Evolutionary conservation across 345 rosid genomes (phyloP).

Genomic region (Eucalyptus pauciflora): DNA sequence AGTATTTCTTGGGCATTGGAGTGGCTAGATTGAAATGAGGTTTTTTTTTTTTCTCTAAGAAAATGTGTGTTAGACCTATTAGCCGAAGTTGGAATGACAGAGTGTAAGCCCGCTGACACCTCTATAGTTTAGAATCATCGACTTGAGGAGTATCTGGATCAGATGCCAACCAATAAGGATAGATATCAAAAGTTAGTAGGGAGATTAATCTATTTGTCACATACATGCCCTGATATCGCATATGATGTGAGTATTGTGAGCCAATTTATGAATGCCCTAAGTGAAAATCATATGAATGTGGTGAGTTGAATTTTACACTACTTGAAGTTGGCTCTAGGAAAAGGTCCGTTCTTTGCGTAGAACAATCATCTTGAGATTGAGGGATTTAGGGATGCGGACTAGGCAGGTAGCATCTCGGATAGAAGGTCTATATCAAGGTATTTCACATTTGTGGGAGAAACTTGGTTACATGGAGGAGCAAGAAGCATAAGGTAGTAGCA

Average conservation of each 20-base stretch:
- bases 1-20: not conserved
- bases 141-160: accelerated
- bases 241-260: not conserved
- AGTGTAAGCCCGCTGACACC: not conserved
- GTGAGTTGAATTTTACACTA: not conserved
- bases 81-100: not conserved
- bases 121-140: not conserved
- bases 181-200: not conserved
- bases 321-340: not conserved
- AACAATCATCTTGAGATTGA: not conserved
- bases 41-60: not conserved
- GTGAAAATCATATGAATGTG: not conserved
- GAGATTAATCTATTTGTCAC: not conserved
- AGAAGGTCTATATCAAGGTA: not conserved
- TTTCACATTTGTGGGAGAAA: not conserved
- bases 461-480: not conserved
- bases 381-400: not conserved
- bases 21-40: too few relatives aligned
- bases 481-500: not conserved
- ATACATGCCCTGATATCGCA: not conserved
- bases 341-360: not conserved
- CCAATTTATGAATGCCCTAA: not conserved
- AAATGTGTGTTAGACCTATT: not conserved
- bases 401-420: not conserved
- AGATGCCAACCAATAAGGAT: not conserved